Evolutionary conservation across 768 basidiomycete genomes (phyloP).

Genomic region (Hypholoma fasciculare): DNA sequence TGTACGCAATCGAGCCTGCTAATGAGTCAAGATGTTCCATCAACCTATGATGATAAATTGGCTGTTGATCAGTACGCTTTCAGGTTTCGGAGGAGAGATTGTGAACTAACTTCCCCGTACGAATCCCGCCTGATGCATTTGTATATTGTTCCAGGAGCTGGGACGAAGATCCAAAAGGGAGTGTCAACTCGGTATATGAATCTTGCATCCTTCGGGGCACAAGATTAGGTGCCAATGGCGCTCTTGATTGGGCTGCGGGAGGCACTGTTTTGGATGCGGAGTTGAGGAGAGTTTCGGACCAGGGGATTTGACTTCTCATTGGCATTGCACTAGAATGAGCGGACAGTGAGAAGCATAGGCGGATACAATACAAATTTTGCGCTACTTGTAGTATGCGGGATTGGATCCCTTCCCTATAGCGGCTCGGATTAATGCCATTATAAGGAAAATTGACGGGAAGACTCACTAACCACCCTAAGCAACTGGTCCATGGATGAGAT

Average conservation of each 20-base stretch:
- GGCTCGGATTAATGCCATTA: neutral
- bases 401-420: slow-evolving; percentile 48
- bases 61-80: neutral
- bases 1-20: slow-evolving; percentile 84
- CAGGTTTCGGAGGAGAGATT: neutral
- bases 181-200: slow-evolving; percentile 64
- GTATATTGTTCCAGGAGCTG: slow-evolving; percentile 66
- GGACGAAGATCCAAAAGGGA: slow-evolving; percentile 64
- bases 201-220: slow-evolving; percentile 64
- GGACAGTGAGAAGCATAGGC: too few relatives aligned
- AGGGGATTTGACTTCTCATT: slow-evolving; percentile 48
- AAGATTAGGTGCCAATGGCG: neutral
- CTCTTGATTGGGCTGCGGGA: neutral
- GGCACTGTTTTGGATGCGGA: slow-evolving; percentile 22
- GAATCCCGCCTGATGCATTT: slow-evolving; percentile 69
- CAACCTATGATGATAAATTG: slow-evolving; percentile 35
- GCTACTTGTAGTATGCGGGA: slow-evolving; percentile 52
- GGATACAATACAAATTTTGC: too few relatives aligned
- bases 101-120: slow-evolving; percentile 55
- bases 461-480: slow-evolving; percentile 58
- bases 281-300: slow-evolving; percentile 59
- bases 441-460: neutral
- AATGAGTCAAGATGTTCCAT: slow-evolving; percentile 84
- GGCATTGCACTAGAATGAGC: slow-evolving; percentile 49
- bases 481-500: slow-evolving; percentile 58